Percentiles rank a stretch among this genome's conserved stretches.
These are phyloP conservation scores for Penicillium fuscoglaucum DNA, from an alignment of 2,329 filamentous ascomycete genomes.

Conservation along the genomic window DNA sequence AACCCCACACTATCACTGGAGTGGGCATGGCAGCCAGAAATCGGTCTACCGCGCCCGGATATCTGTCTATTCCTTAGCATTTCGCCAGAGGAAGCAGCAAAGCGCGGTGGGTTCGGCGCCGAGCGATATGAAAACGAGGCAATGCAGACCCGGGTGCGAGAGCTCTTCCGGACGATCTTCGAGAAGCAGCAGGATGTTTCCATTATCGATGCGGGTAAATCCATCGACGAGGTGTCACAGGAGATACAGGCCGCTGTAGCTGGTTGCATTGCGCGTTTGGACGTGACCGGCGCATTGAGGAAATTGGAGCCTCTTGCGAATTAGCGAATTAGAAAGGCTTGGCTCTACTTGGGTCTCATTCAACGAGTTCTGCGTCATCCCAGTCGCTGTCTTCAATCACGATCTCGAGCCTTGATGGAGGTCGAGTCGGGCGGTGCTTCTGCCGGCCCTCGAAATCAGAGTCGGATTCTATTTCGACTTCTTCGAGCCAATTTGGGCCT, in stretches of 20 bases:
- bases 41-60: slow-evolving; percentile 84
- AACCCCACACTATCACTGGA: slow-evolving; percentile 67
- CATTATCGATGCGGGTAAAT: slow-evolving; percentile 55
- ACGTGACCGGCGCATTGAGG: slow-evolving; percentile 36
- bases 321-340: slow-evolving; percentile 10
- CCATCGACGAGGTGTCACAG: slow-evolving; percentile 53
- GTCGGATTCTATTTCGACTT: slow-evolving; percentile 30
- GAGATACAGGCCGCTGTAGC: slow-evolving; percentile 37
- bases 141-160: slow-evolving; percentile 77
- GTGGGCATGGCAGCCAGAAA: slow-evolving; percentile 83
- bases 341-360: slow-evolving; percentile 29
- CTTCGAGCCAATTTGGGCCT: slow-evolving; percentile 39
- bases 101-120: slow-evolving; percentile 80
- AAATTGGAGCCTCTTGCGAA: slow-evolving; percentile 35
- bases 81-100: slow-evolving; percentile 67
- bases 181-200: slow-evolving; percentile 51
- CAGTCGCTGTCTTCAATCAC: slow-evolving; percentile 59
- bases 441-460: slow-evolving; percentile 20
- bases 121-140: slow-evolving; percentile 85
- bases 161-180: slow-evolving; percentile 64
- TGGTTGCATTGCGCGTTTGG: slow-evolving; percentile 35
- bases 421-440: slow-evolving; percentile 11
- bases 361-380: slow-evolving; percentile 49
- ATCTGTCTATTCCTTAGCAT: slow-evolving; percentile 85
- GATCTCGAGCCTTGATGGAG: slow-evolving; percentile 34